Base-by-base conservation (phyloP, 768 basidiomycete genomes). In the Dioszegia hungarica region DNA sequence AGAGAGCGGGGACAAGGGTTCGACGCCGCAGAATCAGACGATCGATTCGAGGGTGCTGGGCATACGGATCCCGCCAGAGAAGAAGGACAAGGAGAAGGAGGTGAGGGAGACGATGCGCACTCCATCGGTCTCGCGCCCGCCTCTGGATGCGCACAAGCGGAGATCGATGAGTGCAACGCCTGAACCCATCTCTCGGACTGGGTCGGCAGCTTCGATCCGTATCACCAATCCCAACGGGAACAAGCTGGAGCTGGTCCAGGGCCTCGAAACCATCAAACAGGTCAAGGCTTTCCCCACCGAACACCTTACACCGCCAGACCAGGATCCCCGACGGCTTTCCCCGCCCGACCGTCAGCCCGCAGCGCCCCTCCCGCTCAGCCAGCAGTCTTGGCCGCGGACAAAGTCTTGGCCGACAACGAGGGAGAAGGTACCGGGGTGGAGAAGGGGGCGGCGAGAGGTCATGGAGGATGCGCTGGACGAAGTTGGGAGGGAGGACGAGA, bases 391-490 rank as follows among this genome's bases (percentile, higher is more conserved):
- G 41, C 31, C 31, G 17, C 28, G 45, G 25, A 49, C 57, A 15
- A 61, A 62, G 28, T 61, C 56, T n/a, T 69, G 67, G 67, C 64
- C 61, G 17, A 49, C 61, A 8, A 59, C 38, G 5, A 54, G 55
- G 24, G 63, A 56, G 40, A 58, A 51, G 40, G 64, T 70, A 10
- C 54, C 67, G 1, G 65, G 63, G 11, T 72, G 70, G 70, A 62
- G 53, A 33, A 64, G 59, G 43, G 70, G 70, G 1, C 53, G 67
- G 44, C 68, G 62, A 38, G 70, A 72, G 36, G 34, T 55, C 22
- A 68, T 72, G 67, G 70, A 67, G 45, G 70, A 72, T 56, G 57
- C 55, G 28, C 27, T 72, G 31, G 67, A 72, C 19, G 66, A 67
- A 20, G 2, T 61, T n/a, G 58, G 49, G 9, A 25, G 6, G 12